Evolutionary conservation across 2,329 filamentous ascomycete species (phyloP).

Genomic region (Colletotrichum sp.): DNA sequence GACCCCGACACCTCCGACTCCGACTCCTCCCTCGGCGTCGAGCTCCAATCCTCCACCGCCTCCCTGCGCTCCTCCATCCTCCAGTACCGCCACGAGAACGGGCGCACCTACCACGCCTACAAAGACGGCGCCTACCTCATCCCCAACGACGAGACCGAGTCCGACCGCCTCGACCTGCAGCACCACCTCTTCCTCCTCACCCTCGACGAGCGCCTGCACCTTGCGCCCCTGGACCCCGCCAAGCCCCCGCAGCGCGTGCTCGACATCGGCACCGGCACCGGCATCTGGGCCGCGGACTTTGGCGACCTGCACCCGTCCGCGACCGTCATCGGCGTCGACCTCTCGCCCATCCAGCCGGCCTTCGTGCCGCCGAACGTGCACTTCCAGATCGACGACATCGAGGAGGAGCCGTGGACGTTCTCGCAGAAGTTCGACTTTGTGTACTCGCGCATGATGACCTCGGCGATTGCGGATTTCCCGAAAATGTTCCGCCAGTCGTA

Average conservation of each 20-base stretch:
- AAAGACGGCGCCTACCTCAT: conserved; percentile 15
- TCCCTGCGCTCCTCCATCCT: conserved; percentile 41
- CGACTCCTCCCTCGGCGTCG: conserved; percentile 10
- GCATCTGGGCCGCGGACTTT: conserved; percentile 50
- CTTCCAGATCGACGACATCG: conserved; percentile 59
- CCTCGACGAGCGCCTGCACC: conserved; percentile 31
- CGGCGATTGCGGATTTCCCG: conserved; percentile 22
- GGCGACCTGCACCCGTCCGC: conserved; percentile 49
- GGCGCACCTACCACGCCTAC: conserved; percentile 41
- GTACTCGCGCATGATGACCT: conserved; percentile 25
- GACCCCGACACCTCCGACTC: not conserved
- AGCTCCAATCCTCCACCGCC: conserved; percentile 26
- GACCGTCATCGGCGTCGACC: conserved; percentile 57
- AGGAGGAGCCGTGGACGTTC: conserved; percentile 43
- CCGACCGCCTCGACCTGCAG: conserved; percentile 40
- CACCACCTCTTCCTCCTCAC: conserved; percentile 39
- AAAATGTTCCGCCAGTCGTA: conserved; percentile 25
- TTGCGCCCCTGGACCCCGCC: conserved; percentile 28
- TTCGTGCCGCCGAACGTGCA: conserved; percentile 65
- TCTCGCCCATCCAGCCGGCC: conserved; percentile 62
- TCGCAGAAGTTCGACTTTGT: conserved; percentile 32
- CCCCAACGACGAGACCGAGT: conserved; percentile 29
- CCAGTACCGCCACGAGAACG: conserved; percentile 40
- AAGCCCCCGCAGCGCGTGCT: conserved; percentile 34
- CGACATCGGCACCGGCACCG: conserved; percentile 55